These are phyloP conservation scores for Salicornia ramosissima DNA, from an alignment of 148 eudicot genomes.

Conservation along the genomic window DNA sequence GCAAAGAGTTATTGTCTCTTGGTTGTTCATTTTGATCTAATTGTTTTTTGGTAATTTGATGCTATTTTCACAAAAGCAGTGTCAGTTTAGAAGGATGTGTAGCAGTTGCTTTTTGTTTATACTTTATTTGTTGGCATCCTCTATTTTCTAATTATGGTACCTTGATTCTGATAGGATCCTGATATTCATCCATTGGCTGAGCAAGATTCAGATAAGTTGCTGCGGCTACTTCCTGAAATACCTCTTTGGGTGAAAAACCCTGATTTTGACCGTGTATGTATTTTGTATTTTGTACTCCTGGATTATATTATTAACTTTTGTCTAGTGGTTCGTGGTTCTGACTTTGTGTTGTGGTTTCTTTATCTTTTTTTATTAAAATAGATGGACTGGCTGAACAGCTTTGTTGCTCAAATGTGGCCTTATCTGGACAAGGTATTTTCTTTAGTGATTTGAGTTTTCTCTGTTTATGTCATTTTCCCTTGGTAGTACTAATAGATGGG, in stretches of 20 bases:
- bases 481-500: background rate
- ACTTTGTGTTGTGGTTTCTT: conserved; percentile 17
- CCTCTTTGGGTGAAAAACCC: conserved; percentile 90
- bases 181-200: conserved; percentile 62
- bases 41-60: background rate
- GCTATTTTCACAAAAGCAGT: background rate
- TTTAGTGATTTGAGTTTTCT: background rate
- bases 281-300: background rate
- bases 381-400: conserved; percentile 94
- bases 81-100: background rate
- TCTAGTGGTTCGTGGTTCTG: conserved; percentile 12
- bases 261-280: conserved; percentile 82
- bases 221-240: conserved; percentile 71
- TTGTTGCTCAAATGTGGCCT: conserved; percentile 81
- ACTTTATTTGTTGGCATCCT: background rate
- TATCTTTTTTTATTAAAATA: conserved; percentile 20
- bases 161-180: conserved; percentile 53
- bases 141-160: background rate
- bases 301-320: conserved; percentile 13
- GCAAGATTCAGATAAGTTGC: conserved; percentile 59
- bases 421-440: conserved; percentile 71
- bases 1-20: no score
- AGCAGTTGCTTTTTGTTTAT: background rate
- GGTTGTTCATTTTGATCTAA: background rate
- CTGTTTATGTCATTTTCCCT: conserved; percentile 1